A percentile compares a stretch with the other conserved stretches of the same genome.
Evolutionary conservation across 2,329 filamentous ascomycete species (phyloP).

Genomic region (Periconia macrospinosa): DNA sequence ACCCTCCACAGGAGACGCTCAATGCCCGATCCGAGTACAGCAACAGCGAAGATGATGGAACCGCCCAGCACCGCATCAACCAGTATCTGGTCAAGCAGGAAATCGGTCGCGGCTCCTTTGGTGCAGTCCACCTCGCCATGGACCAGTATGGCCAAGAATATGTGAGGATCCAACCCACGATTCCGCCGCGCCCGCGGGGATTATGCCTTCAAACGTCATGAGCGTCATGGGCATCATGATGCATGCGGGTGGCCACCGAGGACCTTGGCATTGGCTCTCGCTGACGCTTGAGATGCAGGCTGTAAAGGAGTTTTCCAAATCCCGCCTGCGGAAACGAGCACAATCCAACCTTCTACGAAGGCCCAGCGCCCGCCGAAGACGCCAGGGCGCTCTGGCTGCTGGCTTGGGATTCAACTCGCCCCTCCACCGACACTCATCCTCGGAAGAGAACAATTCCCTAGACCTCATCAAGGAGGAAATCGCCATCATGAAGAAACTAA

Average conservation of each 20-base stretch:
- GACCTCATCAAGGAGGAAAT: slow-evolving; percentile 94
- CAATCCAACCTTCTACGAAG: slow-evolving; percentile 83
- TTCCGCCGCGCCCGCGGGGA: slow-evolving; percentile 5
- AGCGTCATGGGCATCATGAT: neutral
- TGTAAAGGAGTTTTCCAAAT: slow-evolving; percentile 96
- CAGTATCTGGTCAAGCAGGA: slow-evolving; percentile 94
- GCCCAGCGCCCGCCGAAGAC: slow-evolving; percentile 56
- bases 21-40: slow-evolving; percentile 86
- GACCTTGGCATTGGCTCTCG: slow-evolving; percentile 18
- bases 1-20: slow-evolving; percentile 73
- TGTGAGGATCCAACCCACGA: slow-evolving; percentile 59
- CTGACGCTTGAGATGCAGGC: slow-evolving; percentile 61
- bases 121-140: slow-evolving; percentile 84
- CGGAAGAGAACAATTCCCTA: slow-evolving; percentile 69
- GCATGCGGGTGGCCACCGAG: slow-evolving; percentile 22
- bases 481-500: slow-evolving; percentile 98
- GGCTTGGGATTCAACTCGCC: slow-evolving; percentile 65
- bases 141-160: slow-evolving; percentile 94
- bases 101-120: slow-evolving; percentile 95
- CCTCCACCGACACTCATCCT: slow-evolving; percentile 61
- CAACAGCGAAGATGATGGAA: slow-evolving; percentile 80
- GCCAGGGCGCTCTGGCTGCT: slow-evolving; percentile 55
- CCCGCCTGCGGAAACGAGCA: slow-evolving; percentile 81
- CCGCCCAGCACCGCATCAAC: slow-evolving; percentile 83
- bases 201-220: slow-evolving; percentile 16